phyloP scores from a whole-genome alignment of 805 yeast genomes.

The Candida mattraensis region DNA sequence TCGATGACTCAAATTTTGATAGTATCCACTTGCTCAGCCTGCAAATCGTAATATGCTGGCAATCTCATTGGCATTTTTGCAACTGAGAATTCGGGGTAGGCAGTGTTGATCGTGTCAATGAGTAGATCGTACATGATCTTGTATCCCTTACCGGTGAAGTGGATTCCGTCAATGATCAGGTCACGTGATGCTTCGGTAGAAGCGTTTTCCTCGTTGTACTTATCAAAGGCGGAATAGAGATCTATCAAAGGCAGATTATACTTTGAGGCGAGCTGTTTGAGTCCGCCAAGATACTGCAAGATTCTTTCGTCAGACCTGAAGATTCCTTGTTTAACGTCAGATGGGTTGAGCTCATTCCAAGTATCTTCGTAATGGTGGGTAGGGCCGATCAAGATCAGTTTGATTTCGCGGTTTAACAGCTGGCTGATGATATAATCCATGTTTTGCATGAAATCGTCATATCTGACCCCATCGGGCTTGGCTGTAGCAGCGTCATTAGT shows the following conservation, averaged over 20 bases:
- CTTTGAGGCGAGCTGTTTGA: constrained; percentile 45
- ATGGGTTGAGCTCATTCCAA: constrained; percentile 39
- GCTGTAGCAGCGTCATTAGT: constrained; percentile 63
- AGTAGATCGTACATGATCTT: constrained; percentile 37
- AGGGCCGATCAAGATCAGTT: constrained; percentile 61
- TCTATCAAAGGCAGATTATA: constrained; percentile 57
- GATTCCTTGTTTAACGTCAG: constrained; percentile 32
- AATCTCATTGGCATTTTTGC: constrained; percentile 18
- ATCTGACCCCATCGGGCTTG: constrained; percentile 52
- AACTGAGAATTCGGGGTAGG: constrained; percentile 37
- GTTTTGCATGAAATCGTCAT: constrained; percentile 51
- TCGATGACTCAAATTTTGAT: constrained; percentile 6
- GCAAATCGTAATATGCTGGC: constrained; percentile 24
- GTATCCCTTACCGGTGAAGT: constrained; percentile 41
- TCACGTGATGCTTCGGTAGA: constrained; percentile 22
- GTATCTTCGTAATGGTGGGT: constrained; percentile 47
- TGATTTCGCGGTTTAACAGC: constrained; percentile 41
- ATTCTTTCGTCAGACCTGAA: constrained; percentile 46
- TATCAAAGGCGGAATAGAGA: constrained; percentile 45
- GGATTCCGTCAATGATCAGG: constrained; percentile 45
- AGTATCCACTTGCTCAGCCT: constrained; percentile 10
- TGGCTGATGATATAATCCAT: constrained; percentile 40
- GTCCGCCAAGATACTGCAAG: constrained; percentile 49
- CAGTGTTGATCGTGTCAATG: constrained; percentile 27
- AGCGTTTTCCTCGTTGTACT: constrained; percentile 13